These are phyloP conservation scores for Nemophila menziesii DNA, from an alignment of 257 asterid species.

Conservation along the genomic window DNA sequence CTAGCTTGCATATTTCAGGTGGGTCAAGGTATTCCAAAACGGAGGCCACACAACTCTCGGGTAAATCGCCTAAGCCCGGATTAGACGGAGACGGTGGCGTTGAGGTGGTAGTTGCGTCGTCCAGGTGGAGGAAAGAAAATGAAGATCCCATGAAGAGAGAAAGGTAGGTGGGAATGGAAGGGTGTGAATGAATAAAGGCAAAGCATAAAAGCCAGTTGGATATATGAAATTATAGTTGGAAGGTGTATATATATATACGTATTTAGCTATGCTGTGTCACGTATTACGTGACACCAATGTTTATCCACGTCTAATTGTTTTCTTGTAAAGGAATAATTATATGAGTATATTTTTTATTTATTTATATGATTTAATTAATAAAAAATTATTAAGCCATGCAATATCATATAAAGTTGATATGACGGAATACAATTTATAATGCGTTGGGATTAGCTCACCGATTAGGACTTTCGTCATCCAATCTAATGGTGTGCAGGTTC, in stretches of 20 bases:
- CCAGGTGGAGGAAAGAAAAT: neutral
- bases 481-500: too few relatives aligned
- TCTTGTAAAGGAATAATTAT: too few relatives aligned
- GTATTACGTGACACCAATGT: neutral
- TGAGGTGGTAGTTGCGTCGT: neutral
- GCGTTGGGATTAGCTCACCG: too few relatives aligned
- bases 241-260: neutral
- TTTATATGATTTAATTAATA: too few relatives aligned
- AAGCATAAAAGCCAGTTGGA: neutral
- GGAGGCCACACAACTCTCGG: slow-evolving; percentile 75
- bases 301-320: too few relatives aligned
- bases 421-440: too few relatives aligned
- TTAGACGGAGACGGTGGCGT: slow-evolving; percentile 5
- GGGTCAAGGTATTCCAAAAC: slow-evolving; percentile 69
- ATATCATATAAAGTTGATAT: too few relatives aligned
- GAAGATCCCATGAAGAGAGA: slow-evolving; percentile 2
- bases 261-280: too few relatives aligned
- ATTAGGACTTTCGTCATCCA: too few relatives aligned
- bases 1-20: slow-evolving; percentile 61
- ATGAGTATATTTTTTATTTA: too few relatives aligned
- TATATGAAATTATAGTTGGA: neutral
- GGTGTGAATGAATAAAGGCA: neutral
- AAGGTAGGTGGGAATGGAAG: neutral
- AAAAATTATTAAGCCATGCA: too few relatives aligned
- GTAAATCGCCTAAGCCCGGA: slow-evolving; percentile 49